Conservation (phyloP, 495 filamentous ascomycete species). For the Penicillium manginii region DNA sequence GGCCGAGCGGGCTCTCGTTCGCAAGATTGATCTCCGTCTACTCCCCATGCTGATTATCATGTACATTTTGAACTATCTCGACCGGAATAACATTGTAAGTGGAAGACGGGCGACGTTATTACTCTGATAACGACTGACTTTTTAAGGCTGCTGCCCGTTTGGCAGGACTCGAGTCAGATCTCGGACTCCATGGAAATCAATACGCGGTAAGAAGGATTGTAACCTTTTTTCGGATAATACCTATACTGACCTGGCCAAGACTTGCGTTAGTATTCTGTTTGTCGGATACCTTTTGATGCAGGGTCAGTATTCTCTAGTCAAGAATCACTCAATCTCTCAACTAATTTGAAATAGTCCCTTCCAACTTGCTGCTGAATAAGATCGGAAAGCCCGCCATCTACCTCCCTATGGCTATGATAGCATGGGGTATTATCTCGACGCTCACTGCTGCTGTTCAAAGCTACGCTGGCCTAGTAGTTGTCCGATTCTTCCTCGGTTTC, state of each 20-base stretch:
- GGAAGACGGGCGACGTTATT: neutral
- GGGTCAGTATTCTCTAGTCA: constrained; percentile 29
- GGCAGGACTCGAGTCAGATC: constrained; percentile 55
- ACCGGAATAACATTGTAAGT: constrained; percentile 63
- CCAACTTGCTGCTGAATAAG: constrained; percentile 52
- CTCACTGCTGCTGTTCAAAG: constrained; percentile 60
- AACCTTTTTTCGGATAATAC: neutral
- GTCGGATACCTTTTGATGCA: constrained; percentile 67
- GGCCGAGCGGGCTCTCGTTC: constrained; percentile 55
- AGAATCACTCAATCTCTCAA: neutral
- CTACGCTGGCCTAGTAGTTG: constrained; percentile 63
- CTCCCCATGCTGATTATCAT: constrained; percentile 69
- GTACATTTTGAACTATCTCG: constrained; percentile 84
- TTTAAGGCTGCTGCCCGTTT: constrained; percentile 50
- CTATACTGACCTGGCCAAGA: constrained; percentile 34
- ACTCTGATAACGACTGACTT: neutral
- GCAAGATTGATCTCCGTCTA: constrained; percentile 65
- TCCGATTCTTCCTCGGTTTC: constrained; percentile 74
- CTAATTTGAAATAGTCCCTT: constrained; percentile 30
- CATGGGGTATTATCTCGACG: constrained; percentile 76
- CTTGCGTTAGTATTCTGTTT: constrained; percentile 69
- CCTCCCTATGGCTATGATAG: constrained; percentile 64
- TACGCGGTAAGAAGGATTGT: constrained; percentile 31
- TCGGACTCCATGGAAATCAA: constrained; percentile 50
- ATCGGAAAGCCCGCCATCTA: constrained; percentile 64